Evolutionary conservation across 371 early-diverging fungal species (phyloP).

Genomic region (Dentiscutata heterogama): DNA sequence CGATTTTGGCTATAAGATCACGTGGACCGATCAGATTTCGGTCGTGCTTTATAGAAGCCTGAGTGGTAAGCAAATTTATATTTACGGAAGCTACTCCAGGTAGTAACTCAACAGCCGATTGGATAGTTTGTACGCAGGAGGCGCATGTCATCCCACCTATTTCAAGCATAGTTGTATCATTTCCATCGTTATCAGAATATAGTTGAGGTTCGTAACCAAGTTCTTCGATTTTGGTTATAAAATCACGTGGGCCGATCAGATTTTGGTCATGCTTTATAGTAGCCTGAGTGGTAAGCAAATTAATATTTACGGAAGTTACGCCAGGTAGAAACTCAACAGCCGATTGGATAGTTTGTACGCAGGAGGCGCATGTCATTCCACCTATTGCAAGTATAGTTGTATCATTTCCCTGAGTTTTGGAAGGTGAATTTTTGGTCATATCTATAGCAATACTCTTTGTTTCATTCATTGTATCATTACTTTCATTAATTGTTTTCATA

Average conservation of each 20-base stretch:
- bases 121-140: slow-evolving; percentile 85
- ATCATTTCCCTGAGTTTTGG: neutral
- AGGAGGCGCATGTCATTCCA: slow-evolving; percentile 93
- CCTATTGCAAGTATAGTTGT: slow-evolving; percentile 49
- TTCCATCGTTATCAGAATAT: too few species aligned
- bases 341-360: slow-evolving; percentile 82
- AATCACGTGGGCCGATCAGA: slow-evolving; percentile 76
- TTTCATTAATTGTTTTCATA: neutral
- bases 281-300: slow-evolving; percentile 81
- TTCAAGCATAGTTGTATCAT: neutral
- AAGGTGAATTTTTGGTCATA: neutral
- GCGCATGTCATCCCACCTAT: slow-evolving; percentile 93
- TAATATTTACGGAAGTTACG: slow-evolving; percentile 73
- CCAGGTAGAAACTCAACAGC: slow-evolving; percentile 69
- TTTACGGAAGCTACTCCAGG: slow-evolving; percentile 71
- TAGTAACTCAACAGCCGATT: slow-evolving; percentile 64
- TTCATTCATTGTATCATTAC: neutral
- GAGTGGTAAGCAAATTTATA: slow-evolving; percentile 84
- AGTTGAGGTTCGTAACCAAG: slow-evolving; percentile 91
- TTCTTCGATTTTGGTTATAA: slow-evolving; percentile 81
- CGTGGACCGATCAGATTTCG: slow-evolving; percentile 72
- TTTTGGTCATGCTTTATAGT: slow-evolving; percentile 71
- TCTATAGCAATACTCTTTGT: neutral
- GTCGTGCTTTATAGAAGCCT: slow-evolving; percentile 77
- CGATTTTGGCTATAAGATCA: slow-evolving; percentile 82